Base-by-base conservation (phyloP, 176 grass and related monocot species). In the Themeda triandra region DNA sequence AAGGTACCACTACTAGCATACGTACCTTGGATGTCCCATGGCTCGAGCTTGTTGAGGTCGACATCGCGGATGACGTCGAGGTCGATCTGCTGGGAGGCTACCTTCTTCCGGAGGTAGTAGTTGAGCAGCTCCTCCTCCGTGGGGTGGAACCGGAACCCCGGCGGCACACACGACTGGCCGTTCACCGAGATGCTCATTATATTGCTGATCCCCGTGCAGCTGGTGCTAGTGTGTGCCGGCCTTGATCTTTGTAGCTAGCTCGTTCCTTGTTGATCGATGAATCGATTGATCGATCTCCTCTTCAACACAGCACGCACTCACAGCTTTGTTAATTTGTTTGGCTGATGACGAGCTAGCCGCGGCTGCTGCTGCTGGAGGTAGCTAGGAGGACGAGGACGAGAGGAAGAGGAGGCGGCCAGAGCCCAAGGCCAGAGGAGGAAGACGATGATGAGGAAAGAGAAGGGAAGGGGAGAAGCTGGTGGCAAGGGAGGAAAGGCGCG, bases 31-130 rank as follows among this genome's bases (percentile, higher is more conserved):
- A 98, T 98, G 64, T 98, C 96, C 96, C 96, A 98, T 82, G 96
- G 96, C 88, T 98, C 96, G 37, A 98, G 93, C 87, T 95, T 98
- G 91, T 98, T 98, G 39, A 98, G 96, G 86, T 98, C 96, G 76
- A 98, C 85, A 82, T 98, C 93, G 39, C 91, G 93, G 84, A 98
- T 98, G 85, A 98, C 96, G 32, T 98, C 96, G 41, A 98, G 88
- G 84, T 98, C 96, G 77, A 98, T 98, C 89, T 98, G 64, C 83
- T 98, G 87, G 58, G 92, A 86, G 71, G 85, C 87, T 13, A 98
- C 93, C 86, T 98, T 98, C 93, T 98, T 98, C 75, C 73, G 80
- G 44, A 98, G 82, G 86, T 98, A 98, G 85, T 98, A 98, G 85
- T 90, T 95, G 68, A 98, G 86, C 15, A 98, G 91, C 80, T 98